Base-by-base conservation (phyloP, 2,329 filamentous ascomycete species). In the Fusarium poae region DNA sequence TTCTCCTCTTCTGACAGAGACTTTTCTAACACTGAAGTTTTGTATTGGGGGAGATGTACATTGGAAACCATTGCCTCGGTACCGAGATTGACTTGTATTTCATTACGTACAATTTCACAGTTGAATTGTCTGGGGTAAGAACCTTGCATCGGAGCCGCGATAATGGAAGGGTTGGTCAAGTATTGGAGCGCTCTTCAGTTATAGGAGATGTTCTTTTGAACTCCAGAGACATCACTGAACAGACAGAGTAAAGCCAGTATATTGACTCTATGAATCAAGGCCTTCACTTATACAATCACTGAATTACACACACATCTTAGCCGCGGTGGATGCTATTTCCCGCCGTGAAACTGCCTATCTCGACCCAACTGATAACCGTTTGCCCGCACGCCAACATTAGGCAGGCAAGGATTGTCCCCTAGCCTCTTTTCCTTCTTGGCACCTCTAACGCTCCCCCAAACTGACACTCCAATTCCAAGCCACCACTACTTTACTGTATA, bases 321-420 rank as follows among this genome's bases (percentile, higher is more conserved):
- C 44, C 54, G 56, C 52, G 49, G 53, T 69, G 54, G 63, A 49
- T 53, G 40, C 39, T 44, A 42, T 25, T 12, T 56, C 52, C 46
- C 64, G 37, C 54, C 62, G 63, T 48, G 44, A 54, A 70, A 65
- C 58, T 65, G 66, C 69, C 66, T 72, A 72, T 72, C 57, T 67
- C 44, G 29, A 30, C 34, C 39, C 32, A 51, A 39, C 40, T 62
- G 61, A 65, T 65, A 65, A 65, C 43, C 42, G 20, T 65, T 65
- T 65, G 46, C 53, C 53, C 46, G 21, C 53, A 39, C n/a, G 12
- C 35, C 35, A 65, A 16, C 30, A 27, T 29, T 13, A 16, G 21
- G 20, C 8, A 39, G 18, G 25, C 53, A 60, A 55, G 60, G 46
- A 46, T 43, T 5, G 35, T 57, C 51, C 48, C 53, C 40, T 49